Conservation (phyloP, 352 stramenopile genomes). For the Phytopythium chamaehyphon region DNA sequence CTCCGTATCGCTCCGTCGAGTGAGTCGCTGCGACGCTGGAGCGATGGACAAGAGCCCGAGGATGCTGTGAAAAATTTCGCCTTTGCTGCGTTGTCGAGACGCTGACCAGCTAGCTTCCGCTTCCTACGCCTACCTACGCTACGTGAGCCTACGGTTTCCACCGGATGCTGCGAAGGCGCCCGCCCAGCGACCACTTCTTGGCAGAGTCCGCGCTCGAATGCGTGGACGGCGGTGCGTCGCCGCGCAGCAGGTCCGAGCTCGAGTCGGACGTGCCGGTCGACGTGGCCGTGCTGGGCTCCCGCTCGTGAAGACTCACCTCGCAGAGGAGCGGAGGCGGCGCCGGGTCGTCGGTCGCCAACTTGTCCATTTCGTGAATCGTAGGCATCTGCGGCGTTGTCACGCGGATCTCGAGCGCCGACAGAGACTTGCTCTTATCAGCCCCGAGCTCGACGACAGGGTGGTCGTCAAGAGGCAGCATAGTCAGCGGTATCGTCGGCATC, state of each 20-base stretch:
- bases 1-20: too few relatives aligned
- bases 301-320: constrained; percentile 17
- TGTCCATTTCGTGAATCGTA: constrained; percentile 4
- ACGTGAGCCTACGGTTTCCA: constrained; percentile 12
- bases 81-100: too few relatives aligned
- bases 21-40: too few relatives aligned
- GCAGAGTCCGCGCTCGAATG: neutral
- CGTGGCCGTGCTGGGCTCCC: constrained; percentile 6
- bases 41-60: too few relatives aligned
- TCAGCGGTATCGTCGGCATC: constrained; percentile 1
- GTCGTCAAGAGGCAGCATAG: neutral
- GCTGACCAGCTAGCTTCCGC: too few relatives aligned
- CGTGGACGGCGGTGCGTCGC: neutral
- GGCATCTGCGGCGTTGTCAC: constrained; percentile 4
- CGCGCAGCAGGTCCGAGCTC: constrained; percentile 8
- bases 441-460: neutral
- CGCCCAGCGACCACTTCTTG: constrained; percentile 26
- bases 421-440: constrained; percentile 10
- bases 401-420: constrained; percentile 12
- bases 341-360: neutral
- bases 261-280: constrained; percentile 4
- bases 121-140: too few relatives aligned
- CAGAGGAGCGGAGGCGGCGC: constrained; percentile 1
- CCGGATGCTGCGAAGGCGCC: constrained; percentile 27
- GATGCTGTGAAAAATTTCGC: too few relatives aligned